A percentile compares a stretch with the other conserved stretches of the same genome.
Conservation (phyloP, 2,329 filamentous ascomycete genomes). For the Pezicula carpinea region DNA sequence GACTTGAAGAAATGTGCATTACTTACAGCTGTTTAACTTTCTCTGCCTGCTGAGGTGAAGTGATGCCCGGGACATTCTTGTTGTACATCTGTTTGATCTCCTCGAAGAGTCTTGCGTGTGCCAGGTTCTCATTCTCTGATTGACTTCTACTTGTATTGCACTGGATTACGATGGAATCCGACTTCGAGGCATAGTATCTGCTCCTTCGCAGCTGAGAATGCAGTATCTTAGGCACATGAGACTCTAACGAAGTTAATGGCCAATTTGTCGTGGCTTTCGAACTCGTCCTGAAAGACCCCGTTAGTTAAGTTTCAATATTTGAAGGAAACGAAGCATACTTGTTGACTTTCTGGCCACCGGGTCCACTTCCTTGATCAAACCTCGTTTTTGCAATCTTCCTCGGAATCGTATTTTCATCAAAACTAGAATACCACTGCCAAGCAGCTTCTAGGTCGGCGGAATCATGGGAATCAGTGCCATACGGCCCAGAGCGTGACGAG, state of each 20-base stretch:
- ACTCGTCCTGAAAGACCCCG: conserved; percentile 20
- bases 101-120: conserved; percentile 19
- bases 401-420: conserved; percentile 21
- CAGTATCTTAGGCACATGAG: conserved; percentile 23
- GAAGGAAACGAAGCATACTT: conserved; percentile 19
- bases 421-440: conserved; percentile 24
- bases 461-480: conserved; percentile 9
- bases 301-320: conserved; percentile 1
- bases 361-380: conserved; percentile 23
- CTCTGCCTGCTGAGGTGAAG: conserved; percentile 46
- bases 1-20: background rate
- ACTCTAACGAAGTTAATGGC: conserved; percentile 18
- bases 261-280: conserved; percentile 29
- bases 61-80: conserved; percentile 23
- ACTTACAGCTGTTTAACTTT: conserved; percentile 40
- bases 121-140: conserved; percentile 23
- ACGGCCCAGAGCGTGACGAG: conserved; percentile 12
- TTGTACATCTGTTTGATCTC: conserved; percentile 25
- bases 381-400: conserved; percentile 21
- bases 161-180: conserved; percentile 25
- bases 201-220: conserved; percentile 18
- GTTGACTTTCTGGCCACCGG: conserved; percentile 31
- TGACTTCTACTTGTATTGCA: conserved; percentile 24
- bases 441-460: conserved; percentile 21
- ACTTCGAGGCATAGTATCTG: conserved; percentile 23